Percentiles rank a stretch among this genome's conserved stretches.
These are phyloP conservation scores for Podospora pseudoanserina DNA, from an alignment of 495 filamentous ascomycete species.

Conservation along the genomic window DNA sequence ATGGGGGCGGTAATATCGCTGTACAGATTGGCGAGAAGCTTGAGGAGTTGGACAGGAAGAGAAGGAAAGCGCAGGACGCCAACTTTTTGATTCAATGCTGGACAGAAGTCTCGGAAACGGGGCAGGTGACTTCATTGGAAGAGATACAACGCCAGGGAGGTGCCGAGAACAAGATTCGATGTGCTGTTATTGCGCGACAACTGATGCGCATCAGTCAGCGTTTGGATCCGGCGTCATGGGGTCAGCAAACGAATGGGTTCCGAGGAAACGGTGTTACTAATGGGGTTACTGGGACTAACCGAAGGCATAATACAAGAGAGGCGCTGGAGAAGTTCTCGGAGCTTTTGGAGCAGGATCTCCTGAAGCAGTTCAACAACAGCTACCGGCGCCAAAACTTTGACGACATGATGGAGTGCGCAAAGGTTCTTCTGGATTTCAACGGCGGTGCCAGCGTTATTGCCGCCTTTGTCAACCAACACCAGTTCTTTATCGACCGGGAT, in stretches of 20 bases:
- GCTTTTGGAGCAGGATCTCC: slow-evolving; percentile 87
- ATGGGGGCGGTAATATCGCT: slow-evolving; percentile 73
- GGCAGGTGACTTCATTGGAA: slow-evolving; percentile 73
- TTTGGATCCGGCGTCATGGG: slow-evolving; percentile 71
- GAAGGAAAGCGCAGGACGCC: slow-evolving; percentile 84
- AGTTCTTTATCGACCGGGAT: slow-evolving; percentile 94
- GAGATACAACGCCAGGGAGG: slow-evolving; percentile 74
- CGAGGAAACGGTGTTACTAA: slow-evolving; percentile 54
- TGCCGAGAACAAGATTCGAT: slow-evolving; percentile 81
- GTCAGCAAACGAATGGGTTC: slow-evolving; percentile 52
- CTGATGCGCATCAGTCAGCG: slow-evolving; percentile 82
- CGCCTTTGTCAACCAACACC: slow-evolving; percentile 96
- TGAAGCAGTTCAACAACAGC: slow-evolving; percentile 95
- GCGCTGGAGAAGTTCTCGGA: slow-evolving; percentile 97
- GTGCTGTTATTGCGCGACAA: slow-evolving; percentile 85
- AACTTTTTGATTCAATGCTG: slow-evolving; percentile 95
- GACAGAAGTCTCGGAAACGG: slow-evolving; percentile 84
- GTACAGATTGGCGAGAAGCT: slow-evolving; percentile 93
- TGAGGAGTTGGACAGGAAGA: slow-evolving; percentile 90
- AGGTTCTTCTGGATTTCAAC: slow-evolving; percentile 92
- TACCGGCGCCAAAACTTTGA: slow-evolving; percentile 92
- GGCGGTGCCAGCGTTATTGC: slow-evolving; percentile 90
- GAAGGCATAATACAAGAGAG: slow-evolving; percentile 69
- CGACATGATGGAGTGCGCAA: slow-evolving; percentile 92
- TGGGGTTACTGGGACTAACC: slow-evolving; percentile 39